A percentile compares a stretch with the other conserved stretches of the same genome.
These are phyloP conservation scores for Penicillium roqueforti DNA, from an alignment of 495 filamentous ascomycete genomes.

Conservation along the genomic window DNA sequence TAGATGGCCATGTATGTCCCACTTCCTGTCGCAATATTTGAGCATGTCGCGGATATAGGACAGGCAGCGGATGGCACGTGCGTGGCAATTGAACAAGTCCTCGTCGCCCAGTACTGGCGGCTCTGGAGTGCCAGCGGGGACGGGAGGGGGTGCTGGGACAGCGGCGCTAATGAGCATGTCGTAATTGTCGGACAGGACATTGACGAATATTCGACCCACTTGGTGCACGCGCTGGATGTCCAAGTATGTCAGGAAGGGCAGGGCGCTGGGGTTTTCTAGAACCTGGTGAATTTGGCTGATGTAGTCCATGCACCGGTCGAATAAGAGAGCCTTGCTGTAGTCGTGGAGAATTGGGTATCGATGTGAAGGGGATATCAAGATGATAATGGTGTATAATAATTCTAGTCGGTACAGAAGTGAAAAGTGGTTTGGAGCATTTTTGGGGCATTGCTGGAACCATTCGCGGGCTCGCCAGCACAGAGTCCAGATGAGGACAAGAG, in stretches of 20 bases:
- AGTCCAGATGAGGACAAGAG: slow-evolving; percentile 56
- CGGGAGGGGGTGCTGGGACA: slow-evolving; percentile 30
- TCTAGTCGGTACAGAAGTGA: slow-evolving; percentile 74
- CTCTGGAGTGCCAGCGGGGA: slow-evolving; percentile 33
- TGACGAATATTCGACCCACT: slow-evolving; percentile 31
- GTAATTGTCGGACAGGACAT: slow-evolving; percentile 30
- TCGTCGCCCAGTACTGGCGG: slow-evolving; percentile 36
- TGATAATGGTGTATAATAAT: slow-evolving; percentile 76
- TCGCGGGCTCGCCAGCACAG: slow-evolving; percentile 60
- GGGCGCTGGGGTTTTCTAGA: slow-evolving; percentile 27
- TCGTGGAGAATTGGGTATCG: slow-evolving; percentile 58
- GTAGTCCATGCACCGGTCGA: slow-evolving; percentile 76
- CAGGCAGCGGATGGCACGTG: slow-evolving; percentile 36
- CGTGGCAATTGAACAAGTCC: slow-evolving; percentile 35
- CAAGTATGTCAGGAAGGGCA: slow-evolving; percentile 35
- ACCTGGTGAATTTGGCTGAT: slow-evolving; percentile 40
- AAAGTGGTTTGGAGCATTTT: slow-evolving; percentile 52
- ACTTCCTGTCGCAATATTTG: slow-evolving; percentile 31
- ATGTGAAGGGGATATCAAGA: slow-evolving; percentile 72
- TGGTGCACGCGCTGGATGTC: slow-evolving; percentile 42
- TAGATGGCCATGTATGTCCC: slow-evolving; percentile 29
- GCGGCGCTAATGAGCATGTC: slow-evolving; percentile 34
- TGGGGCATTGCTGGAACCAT: slow-evolving; percentile 62
- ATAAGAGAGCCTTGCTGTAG: slow-evolving; percentile 70
- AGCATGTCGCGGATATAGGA: slow-evolving; percentile 32